Evolutionary conservation across 139 green algal genomes (phyloP).

Genomic region (Pseudopediastrum boryanum): DNA sequence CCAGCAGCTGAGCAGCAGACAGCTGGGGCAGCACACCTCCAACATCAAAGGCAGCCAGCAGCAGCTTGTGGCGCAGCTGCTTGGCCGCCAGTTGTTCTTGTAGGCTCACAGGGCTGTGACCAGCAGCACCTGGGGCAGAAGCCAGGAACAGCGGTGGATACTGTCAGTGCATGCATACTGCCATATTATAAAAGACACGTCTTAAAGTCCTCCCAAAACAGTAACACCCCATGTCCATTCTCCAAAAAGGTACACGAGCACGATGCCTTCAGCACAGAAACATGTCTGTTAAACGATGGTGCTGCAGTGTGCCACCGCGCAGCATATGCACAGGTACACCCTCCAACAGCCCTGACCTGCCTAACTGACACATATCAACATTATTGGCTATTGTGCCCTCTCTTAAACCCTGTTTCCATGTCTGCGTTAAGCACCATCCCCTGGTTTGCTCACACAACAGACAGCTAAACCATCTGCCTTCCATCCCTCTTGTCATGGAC

Average conservation of each 20-base stretch:
- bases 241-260: no score
- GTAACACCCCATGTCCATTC: background rate
- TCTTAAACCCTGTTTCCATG: background rate
- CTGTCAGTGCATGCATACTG: background rate
- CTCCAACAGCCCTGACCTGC: background rate
- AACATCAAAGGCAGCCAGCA: constrained; percentile 21
- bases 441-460: background rate
- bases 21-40: constrained; percentile 23
- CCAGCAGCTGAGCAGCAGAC: background rate
- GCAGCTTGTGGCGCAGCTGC: constrained; percentile 22
- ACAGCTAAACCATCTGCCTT: background rate
- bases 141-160: background rate
- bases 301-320: no score
- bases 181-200: background rate
- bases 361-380: background rate
- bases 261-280: no score
- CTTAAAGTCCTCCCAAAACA: background rate
- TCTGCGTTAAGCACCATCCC: background rate
- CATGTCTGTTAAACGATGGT: no score
- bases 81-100: constrained; percentile 2
- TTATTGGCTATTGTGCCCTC: background rate
- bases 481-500: background rate
- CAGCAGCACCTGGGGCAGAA: background rate
- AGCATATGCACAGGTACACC: no score
- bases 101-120: background rate